These are phyloP conservation scores for Stagonosporopsis tanaceti DNA, from an alignment of 2,329 filamentous ascomycete species.

Conservation along the genomic window DNA sequence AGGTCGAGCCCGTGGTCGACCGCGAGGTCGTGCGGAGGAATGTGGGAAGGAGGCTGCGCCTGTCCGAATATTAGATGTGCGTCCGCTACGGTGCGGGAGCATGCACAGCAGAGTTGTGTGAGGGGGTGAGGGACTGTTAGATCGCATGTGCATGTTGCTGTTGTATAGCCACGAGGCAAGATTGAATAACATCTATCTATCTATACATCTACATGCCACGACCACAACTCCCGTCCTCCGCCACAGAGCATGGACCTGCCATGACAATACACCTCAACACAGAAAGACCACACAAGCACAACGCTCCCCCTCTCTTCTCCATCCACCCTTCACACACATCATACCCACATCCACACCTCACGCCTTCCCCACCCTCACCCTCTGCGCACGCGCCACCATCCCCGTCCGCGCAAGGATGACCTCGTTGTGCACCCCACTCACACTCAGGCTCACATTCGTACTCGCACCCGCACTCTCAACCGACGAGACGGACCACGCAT, in stretches of 20 bases:
- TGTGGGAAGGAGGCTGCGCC: slow-evolving; percentile 75
- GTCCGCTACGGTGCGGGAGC: background rate
- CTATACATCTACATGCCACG: background rate
- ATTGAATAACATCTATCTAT: background rate
- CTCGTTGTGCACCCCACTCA: background rate
- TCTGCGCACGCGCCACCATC: slow-evolving; percentile 1
- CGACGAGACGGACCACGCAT: background rate
- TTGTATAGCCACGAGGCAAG: background rate
- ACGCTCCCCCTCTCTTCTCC: too few relatives aligned
- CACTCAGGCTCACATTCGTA: background rate
- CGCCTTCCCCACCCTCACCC: background rate
- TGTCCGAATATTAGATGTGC: slow-evolving; percentile 69
- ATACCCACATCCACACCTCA: background rate
- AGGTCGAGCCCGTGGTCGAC: slow-evolving; percentile 62
- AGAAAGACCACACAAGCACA: too few relatives aligned
- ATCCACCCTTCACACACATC: too few relatives aligned
- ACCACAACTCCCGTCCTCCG: background rate
- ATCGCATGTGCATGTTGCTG: background rate
- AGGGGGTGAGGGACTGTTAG: background rate
- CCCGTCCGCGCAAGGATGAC: slow-evolving; percentile 4
- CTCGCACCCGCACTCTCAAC: background rate
- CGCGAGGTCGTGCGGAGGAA: slow-evolving; percentile 70
- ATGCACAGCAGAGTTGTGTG: background rate
- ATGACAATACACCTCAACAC: too few relatives aligned
- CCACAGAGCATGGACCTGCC: too few relatives aligned